Evolutionary conservation across 768 basidiomycete species (phyloP), one percentile per base, ranked within the genome.

Genomic region (Tricholoma sp.): DNA sequence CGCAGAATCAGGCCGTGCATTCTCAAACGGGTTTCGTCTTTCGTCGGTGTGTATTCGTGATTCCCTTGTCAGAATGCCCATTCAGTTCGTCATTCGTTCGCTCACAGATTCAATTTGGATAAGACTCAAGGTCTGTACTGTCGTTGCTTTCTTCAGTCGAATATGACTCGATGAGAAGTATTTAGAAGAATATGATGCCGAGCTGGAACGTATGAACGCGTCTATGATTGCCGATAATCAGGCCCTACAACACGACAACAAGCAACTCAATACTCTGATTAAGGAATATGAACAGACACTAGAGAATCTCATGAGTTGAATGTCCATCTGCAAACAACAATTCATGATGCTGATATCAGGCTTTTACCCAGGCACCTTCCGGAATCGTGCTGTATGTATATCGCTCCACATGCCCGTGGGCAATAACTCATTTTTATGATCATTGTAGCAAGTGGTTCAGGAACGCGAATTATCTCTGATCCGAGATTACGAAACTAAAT

Each of bases 271-370:
- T 61, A 76, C 81, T 5, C 76, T 99, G 54, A 87, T 98, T 64
- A 94, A 94, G 65, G 97, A 99, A 69, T 98, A 97, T 66, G 97
- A 99, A 69, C 89, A 92, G 67, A 98, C 96, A 0, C 75, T 99
- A 31, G 97, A 99, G 71, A 90, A 82, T 6, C 84, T 98, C 45
- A 99, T 99, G 97, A 83, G 86, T 79, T 70, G 62, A 66, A 66
- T 58, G 62, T 57, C 47, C 37, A 47, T 34, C 27, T 18, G 6
- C 29, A 50, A 1, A 18, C 47, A 31, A 50, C 27, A 50, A 50
- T 31, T 5, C 18, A 50, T 50, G 16, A 31, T 50, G 10, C 21
- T 54, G 55, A 55, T n/a, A 49, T 39, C 31, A 18, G 24, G 29
- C 58, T 27, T 22, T 14, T 39, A 7, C 50, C 2, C 59, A 81